A percentile compares a stretch with the other conserved stretches of the same genome.
Conservation (phyloP, 345 rosid genomes). For the Linum tenue region DNA sequence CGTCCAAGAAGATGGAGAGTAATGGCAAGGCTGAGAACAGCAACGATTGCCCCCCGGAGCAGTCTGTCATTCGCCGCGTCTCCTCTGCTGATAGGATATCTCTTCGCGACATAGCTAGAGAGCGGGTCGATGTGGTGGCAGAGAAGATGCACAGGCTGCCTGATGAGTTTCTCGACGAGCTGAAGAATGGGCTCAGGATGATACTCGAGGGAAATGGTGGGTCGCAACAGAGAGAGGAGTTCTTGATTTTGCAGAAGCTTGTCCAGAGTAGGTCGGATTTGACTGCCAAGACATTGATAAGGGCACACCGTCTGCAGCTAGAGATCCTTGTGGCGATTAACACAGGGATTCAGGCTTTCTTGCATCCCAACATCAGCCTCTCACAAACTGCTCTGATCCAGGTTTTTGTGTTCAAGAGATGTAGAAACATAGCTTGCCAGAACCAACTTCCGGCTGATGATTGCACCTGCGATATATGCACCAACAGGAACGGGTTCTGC, state of each 20-base stretch:
- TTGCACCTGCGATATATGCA: conserved; percentile 73
- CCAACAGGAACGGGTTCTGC: conserved; percentile 84
- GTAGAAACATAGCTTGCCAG: conserved; percentile 89
- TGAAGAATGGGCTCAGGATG: conserved; percentile 60
- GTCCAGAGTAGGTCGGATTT: conserved; percentile 75
- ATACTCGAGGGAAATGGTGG: conserved; percentile 86
- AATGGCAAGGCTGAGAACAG: conserved; percentile 50
- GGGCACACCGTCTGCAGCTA: conserved; percentile 75
- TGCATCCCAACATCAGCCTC: conserved; percentile 78
- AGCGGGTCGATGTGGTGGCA: conserved; percentile 61
- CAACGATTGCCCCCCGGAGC: conserved; percentile 43
- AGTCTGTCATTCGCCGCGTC: conserved; percentile 51
- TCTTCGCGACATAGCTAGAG: conserved; percentile 78
- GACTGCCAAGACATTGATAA: conserved; percentile 63
- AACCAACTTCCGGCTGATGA: conserved; percentile 88
- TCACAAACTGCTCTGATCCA: conserved; percentile 79
- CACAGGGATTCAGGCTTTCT: conserved; percentile 83
- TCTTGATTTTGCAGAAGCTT: conserved; percentile 64
- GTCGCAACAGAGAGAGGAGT: conserved; percentile 69
- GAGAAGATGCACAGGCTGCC: conserved; percentile 74
- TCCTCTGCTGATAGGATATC: conserved; percentile 66
- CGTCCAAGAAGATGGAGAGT: conserved; percentile 42
- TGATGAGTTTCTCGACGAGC: conserved; percentile 66
- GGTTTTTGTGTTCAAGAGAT: conserved; percentile 77
- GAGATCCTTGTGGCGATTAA: conserved; percentile 86